Base-by-base conservation (phyloP, 176 grass and related monocot genomes). In the Eragrostis nindensis region DNA sequence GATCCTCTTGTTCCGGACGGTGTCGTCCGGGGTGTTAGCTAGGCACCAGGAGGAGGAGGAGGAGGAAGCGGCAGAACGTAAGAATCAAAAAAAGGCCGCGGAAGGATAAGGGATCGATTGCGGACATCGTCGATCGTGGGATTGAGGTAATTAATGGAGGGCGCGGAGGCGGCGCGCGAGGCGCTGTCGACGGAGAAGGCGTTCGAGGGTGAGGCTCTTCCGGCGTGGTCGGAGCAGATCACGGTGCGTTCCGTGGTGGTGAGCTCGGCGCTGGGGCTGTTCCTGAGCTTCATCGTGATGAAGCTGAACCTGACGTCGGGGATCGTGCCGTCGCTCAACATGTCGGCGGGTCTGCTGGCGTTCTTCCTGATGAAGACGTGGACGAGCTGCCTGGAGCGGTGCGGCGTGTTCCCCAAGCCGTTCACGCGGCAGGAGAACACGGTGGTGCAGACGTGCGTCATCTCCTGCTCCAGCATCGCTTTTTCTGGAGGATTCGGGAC, bases 371-470 rank as follows among this genome's bases (percentile, higher is more conserved):
- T 94, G 72, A 92, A 89, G 84, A 67, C 86, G n/a, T 94, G 92
- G 92, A 94, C 84, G 1, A 80, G 63, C 73, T 62, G 57, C 32
- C 68, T 92, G 21, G 86, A 94, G 32, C 82, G 89, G 0, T 83
- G 81, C 63, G 92, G 92, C 46, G 39, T 89, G 1, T 80, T 88
- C 84, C 89, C 78, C 2, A 66, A 87, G 1, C 93, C 93, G 1
- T 97, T 97, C 83, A 93, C 94, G 2, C 84, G 94, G 0, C 94
- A 97, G 86, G 94, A 97, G 87, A 95, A 95, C 75, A 95, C 93
- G 0, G 86, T 92, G 10, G 91, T 95, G n/a, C 93, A 92, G 77
- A 95, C 93, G 4, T 92, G 90, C 83, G 93, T 95, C 66, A 91
- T 95, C 65, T 91, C 93, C 70, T 91, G 88, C 88, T 94, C 88